Conservation (phyloP, 2,329 filamentous ascomycete species). For the Ampelomyces quisqualis region DNA sequence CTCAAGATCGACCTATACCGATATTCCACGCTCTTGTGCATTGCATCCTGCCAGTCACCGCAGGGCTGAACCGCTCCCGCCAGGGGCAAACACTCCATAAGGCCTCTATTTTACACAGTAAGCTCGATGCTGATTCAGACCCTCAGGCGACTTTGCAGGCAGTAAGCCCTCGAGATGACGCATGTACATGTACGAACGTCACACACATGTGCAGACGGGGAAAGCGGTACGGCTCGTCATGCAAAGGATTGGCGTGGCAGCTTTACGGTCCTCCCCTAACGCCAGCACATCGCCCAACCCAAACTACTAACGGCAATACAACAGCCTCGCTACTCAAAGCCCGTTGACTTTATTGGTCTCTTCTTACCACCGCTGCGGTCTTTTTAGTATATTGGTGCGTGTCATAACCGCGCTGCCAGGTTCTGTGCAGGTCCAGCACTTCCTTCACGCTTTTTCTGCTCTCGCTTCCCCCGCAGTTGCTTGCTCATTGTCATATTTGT, state of each 20-base stretch:
- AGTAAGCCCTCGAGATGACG: too few species aligned
- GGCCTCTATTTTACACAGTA: too few species aligned
- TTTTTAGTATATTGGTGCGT: conserved; percentile 24
- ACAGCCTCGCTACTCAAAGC: conserved; percentile 15
- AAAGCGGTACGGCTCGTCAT: too few species aligned
- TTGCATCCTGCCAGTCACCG: conserved; percentile 6
- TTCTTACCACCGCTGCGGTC: conserved; percentile 21
- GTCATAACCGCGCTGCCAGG: conserved; percentile 34
- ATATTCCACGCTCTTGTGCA: conserved; percentile 7
- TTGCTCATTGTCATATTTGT: conserved; percentile 24
- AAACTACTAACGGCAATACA: conserved; percentile 29
- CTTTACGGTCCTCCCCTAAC: too few species aligned
- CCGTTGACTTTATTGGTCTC: conserved; percentile 29
- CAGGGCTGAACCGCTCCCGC: conserved; percentile 32
- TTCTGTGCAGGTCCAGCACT: conserved; percentile 25
- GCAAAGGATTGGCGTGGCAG: too few species aligned
- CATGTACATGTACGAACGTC: too few species aligned
- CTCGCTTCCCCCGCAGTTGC: conserved; percentile 29
- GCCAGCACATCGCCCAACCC: conserved; percentile 34
- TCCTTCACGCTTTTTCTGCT: conserved; percentile 23
- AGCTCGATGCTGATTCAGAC: conserved; percentile 9
- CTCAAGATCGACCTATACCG: conserved; percentile 19
- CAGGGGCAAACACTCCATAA: conserved; percentile 29
- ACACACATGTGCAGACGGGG: too few species aligned
- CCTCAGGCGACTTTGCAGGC: conserved; percentile 1